Base-by-base conservation (phyloP, 495 filamentous ascomycete genomes). In the Aeminium ludgeri region DNA sequence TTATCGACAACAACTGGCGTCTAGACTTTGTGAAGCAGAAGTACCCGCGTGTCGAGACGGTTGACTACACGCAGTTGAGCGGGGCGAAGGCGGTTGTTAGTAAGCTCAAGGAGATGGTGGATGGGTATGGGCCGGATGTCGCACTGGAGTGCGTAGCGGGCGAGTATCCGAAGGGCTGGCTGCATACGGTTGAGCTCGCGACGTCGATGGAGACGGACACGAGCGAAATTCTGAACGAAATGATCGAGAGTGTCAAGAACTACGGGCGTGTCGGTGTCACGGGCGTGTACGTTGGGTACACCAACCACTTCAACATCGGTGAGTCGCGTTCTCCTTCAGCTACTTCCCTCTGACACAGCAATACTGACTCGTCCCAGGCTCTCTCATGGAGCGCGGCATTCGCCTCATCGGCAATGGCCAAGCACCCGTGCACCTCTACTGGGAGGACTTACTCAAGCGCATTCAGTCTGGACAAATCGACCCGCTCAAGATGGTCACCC, bases 341-440 rank as follows among this genome's bases (percentile, higher is more conserved):
- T n/a, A n/a, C n/a, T n/a, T n/a, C n/a, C n/a, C n/a, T n/a, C n/a
- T 51, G 18, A 20, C 25, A n/a, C 12, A 17, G 19, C 10, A 19
- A 36, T 15, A 36, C 34, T 36, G 18, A 36, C 34, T 3, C 11
- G 6, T 5, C 12, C n/a, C n/a, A 36, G 34, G 86, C 20, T 69
- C 82, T 1, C 51, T 93, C 15, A 94, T 93, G 86, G 74, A 92
- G 58, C 76, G 78, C 34, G 84, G 86, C 20, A 75, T 92, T 47
- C 73, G 74, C 1, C 66, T 92, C 12, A 79, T 81, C 43, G 82
- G 86, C 33, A 83, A 83, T 53, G 83, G 86, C 2, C 85, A 92
- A 55, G 78, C 81, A 0, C 83, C 81, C 0, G 82, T 91, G 4
- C 82, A 86, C 32, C 71, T 72, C 40, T 89, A 92, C 60, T 92